A percentile compares a stretch with the other conserved stretches of the same genome.
Evolutionary conservation across 495 filamentous ascomycete genomes (phyloP).

Genomic region (Tuber umbilicatum): DNA sequence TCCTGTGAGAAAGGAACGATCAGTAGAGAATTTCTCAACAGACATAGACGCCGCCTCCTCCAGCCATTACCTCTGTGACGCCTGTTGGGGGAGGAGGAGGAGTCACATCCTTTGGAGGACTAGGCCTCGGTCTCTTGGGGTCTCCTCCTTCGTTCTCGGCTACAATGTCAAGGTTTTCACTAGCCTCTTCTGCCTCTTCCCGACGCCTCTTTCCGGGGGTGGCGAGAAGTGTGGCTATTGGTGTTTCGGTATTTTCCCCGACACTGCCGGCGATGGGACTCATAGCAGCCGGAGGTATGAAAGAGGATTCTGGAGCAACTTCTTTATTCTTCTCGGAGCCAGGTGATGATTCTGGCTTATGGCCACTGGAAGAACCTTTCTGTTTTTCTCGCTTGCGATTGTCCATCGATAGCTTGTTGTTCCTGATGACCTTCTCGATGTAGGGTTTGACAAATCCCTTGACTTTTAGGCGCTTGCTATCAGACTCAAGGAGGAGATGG

Average conservation of each 20-base stretch:
- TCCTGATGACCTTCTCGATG: slow-evolving; percentile 33
- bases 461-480: slow-evolving; percentile 34
- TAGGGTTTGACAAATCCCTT: slow-evolving; percentile 37
- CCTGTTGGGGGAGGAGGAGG: slow-evolving; percentile 24
- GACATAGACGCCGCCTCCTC: slow-evolving; percentile 30
- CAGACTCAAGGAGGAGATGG: slow-evolving; percentile 36
- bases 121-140: slow-evolving; percentile 29
- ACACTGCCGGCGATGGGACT: slow-evolving; percentile 8
- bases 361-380: slow-evolving; percentile 8
- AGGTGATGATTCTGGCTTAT: not conserved
- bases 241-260: slow-evolving; percentile 20
- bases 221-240: slow-evolving; percentile 4
- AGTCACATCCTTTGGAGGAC: slow-evolving; percentile 29
- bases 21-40: slow-evolving; percentile 18
- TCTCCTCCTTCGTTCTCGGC: slow-evolving; percentile 25
- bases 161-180: slow-evolving; percentile 15
- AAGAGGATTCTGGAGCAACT: slow-evolving; percentile 5
- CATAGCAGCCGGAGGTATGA: slow-evolving; percentile 12
- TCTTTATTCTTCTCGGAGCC: slow-evolving; percentile 23
- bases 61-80: slow-evolving; percentile 32
- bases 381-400: slow-evolving; percentile 22
- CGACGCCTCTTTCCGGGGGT: slow-evolving; percentile 32
- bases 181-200: slow-evolving; percentile 3
- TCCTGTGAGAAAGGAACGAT: not conserved
- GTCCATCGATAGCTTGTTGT: slow-evolving; percentile 12